Evolutionary conservation across 2,329 filamentous ascomycete species (phyloP).

Genomic region (Dothidotthia symphoricarpi): DNA sequence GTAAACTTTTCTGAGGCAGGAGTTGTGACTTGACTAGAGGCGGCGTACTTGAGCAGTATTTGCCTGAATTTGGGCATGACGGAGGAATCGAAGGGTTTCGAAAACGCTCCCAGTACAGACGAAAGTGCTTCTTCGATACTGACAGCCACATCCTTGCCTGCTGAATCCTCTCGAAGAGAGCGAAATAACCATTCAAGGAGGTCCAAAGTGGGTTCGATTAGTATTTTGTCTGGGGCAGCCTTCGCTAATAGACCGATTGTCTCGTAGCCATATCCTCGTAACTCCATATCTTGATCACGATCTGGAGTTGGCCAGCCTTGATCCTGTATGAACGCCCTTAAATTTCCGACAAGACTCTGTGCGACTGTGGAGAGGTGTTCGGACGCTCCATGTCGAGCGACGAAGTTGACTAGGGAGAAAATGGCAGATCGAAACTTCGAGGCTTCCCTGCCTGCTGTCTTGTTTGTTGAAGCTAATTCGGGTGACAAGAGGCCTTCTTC

Average conservation of each 20-base stretch:
- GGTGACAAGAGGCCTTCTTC: slow-evolving; percentile 59
- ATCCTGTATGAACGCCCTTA: slow-evolving; percentile 71
- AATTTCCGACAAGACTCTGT: slow-evolving; percentile 62
- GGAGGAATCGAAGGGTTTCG: slow-evolving; percentile 44
- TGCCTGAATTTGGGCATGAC: slow-evolving; percentile 43
- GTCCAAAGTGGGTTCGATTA: slow-evolving; percentile 53
- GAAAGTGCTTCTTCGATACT: slow-evolving; percentile 89
- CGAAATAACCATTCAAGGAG: slow-evolving; percentile 76
- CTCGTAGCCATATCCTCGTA: slow-evolving; percentile 83
- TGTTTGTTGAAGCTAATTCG: slow-evolving; percentile 33
- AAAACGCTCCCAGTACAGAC: slow-evolving; percentile 65
- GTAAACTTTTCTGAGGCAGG: slow-evolving; percentile 43
- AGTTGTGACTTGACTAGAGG: slow-evolving; percentile 12
- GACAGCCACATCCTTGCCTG: slow-evolving; percentile 69
- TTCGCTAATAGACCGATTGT: slow-evolving; percentile 79
- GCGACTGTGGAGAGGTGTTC: slow-evolving; percentile 65
- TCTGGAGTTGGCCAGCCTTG: slow-evolving; percentile 78
- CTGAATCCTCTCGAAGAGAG: slow-evolving; percentile 77
- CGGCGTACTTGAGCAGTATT: slow-evolving; percentile 35
- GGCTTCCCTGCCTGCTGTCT: slow-evolving; percentile 65
- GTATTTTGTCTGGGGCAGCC: slow-evolving; percentile 59
- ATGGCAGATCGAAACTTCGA: slow-evolving; percentile 78
- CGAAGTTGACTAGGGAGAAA: slow-evolving; percentile 84
- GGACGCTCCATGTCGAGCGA: slow-evolving; percentile 68
- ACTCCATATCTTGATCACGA: slow-evolving; percentile 56